Evolutionary conservation across 768 basidiomycete genomes (phyloP).

Genomic region (Russula olivacea): DNA sequence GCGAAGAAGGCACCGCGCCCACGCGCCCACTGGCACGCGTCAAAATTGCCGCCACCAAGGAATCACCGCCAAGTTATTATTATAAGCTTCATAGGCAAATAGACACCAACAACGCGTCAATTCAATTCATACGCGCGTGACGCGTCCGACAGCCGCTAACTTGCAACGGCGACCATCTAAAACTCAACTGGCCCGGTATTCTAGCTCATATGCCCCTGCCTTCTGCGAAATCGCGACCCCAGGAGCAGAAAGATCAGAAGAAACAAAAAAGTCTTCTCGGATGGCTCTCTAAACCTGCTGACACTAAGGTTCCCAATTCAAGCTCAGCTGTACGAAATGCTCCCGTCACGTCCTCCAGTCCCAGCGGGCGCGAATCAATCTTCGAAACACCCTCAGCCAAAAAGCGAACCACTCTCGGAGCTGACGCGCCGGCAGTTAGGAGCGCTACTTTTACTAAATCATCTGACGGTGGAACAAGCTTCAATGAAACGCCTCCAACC

Average conservation of each 20-base stretch:
- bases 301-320: slow-evolving; percentile 13
- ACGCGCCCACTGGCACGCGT: no score
- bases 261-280: slow-evolving; percentile 74
- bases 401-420: slow-evolving; percentile 23
- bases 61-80: no score
- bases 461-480: slow-evolving; percentile 46
- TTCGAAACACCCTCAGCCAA: slow-evolving; percentile 25
- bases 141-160: neutral
- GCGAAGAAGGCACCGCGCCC: no score
- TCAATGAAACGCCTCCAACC: slow-evolving; percentile 61
- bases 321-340: slow-evolving; percentile 7
- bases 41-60: no score
- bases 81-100: neutral
- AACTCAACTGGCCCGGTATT: neutral
- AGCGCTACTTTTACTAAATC: slow-evolving; percentile 36
- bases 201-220: slow-evolving; percentile 12
- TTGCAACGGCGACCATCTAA: neutral
- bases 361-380: slow-evolving; percentile 19
- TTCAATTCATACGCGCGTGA: slow-evolving; percentile 1
- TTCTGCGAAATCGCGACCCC: slow-evolving; percentile 13
- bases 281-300: slow-evolving; percentile 44
- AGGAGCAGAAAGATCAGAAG: slow-evolving; percentile 29
- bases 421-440: slow-evolving; percentile 37
- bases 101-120: slow-evolving; percentile 22
- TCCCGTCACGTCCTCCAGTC: slow-evolving; percentile 20